Percentiles rank a stretch among this genome's conserved stretches.
These are phyloP conservation scores for Leptographium radiaticola DNA, from an alignment of 2,329 filamentous ascomycete genomes.

Conservation along the genomic window DNA sequence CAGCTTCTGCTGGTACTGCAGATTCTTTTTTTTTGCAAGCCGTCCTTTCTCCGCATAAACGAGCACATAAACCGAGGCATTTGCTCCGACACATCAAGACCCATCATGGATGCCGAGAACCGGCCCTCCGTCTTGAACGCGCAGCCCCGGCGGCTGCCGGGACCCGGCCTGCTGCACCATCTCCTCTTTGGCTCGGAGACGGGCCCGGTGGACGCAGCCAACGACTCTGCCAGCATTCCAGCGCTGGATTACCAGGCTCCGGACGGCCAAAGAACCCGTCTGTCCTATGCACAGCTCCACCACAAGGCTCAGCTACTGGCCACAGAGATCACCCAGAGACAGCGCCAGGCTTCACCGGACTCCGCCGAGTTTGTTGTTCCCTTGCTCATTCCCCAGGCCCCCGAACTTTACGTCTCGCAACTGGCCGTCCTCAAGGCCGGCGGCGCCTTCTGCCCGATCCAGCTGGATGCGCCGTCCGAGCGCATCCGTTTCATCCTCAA, in stretches of 20 bases:
- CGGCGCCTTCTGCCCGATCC: constrained; percentile 74
- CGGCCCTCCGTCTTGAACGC: constrained; percentile 33
- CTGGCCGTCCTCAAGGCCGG: constrained; percentile 70
- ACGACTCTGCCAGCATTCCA: constrained; percentile 9
- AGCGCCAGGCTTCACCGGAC: neutral
- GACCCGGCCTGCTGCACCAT: constrained; percentile 37
- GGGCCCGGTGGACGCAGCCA: constrained; percentile 7
- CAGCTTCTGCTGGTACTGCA: neutral
- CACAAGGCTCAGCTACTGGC: constrained; percentile 42
- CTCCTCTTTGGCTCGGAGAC: constrained; percentile 37
- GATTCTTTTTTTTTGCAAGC: too few relatives aligned
- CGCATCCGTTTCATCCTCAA: constrained; percentile 65
- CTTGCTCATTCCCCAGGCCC: constrained; percentile 63
- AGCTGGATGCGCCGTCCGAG: constrained; percentile 63
- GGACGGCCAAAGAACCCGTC: constrained; percentile 27
- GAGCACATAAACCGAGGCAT: too few relatives aligned
- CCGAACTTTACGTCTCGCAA: constrained; percentile 63
- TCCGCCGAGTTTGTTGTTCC: constrained; percentile 46
- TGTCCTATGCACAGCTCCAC: constrained; percentile 55
- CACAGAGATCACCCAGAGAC: constrained; percentile 25
- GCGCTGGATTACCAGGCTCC: constrained; percentile 53
- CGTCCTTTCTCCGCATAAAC: too few relatives aligned
- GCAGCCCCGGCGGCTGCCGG: constrained; percentile 24
- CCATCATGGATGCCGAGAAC: neutral
- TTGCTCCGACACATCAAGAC: neutral